phyloP scores from a whole-genome alignment of 495 filamentous ascomycete genomes.

The Xanthoparmelia taractica region DNA sequence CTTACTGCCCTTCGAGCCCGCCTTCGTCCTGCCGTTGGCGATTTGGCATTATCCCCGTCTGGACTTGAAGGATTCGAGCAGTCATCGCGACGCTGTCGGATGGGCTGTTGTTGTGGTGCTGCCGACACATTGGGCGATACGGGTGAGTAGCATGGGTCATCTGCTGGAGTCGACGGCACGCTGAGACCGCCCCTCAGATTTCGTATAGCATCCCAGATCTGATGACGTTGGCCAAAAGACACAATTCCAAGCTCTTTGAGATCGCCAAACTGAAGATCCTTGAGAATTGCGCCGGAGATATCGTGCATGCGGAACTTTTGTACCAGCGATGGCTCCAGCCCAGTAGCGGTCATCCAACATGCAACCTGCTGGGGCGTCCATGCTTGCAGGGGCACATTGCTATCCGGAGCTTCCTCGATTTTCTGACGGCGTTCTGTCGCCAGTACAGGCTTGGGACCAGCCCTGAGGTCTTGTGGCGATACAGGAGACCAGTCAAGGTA shows the following conservation, averaged over 20 bases:
- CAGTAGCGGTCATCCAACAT: constrained; percentile 65
- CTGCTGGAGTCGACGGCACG: constrained; percentile 42
- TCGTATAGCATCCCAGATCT: constrained; percentile 77
- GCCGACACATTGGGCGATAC: constrained; percentile 10
- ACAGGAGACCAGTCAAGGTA: constrained; percentile 58
- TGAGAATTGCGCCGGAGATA: constrained; percentile 75
- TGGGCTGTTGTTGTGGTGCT: constrained; percentile 2
- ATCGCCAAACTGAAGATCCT: constrained; percentile 82
- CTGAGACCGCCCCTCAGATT: constrained; percentile 56
- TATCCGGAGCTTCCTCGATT: constrained; percentile 35
- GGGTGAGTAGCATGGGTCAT: constrained; percentile 22
- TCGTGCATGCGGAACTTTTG: constrained; percentile 84
- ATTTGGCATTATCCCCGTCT: constrained; percentile 30
- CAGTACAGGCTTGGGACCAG: constrained; percentile 20
- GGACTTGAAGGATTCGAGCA: constrained; percentile 22
- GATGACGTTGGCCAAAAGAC: constrained; percentile 88
- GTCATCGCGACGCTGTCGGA: constrained; percentile 21
- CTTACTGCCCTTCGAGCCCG: constrained; percentile 37
- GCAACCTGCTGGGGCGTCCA: constrained; percentile 75
- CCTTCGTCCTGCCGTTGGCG: constrained; percentile 33
- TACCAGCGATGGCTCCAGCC: constrained; percentile 64
- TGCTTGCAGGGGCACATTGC: constrained; percentile 36
- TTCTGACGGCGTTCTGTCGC: constrained; percentile 34
- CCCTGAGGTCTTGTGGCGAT: constrained; percentile 23
- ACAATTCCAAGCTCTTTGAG: constrained; percentile 86